phyloP scores from a whole-genome alignment of 1,139 yeast genomes.

The Yamadazyma buinensis region DNA sequence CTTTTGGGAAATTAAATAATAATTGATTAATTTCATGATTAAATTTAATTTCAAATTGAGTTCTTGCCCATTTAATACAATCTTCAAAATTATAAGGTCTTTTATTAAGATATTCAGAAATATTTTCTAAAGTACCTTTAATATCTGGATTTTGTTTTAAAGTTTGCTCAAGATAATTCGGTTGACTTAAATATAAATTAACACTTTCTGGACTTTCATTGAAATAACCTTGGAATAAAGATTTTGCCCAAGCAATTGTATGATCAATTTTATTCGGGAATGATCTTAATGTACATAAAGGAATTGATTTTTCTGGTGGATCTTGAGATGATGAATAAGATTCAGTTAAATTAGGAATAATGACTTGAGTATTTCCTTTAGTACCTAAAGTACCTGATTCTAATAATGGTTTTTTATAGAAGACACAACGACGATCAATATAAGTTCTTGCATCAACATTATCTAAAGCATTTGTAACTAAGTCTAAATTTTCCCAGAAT shows the following conservation, averaged over 20 bases:
- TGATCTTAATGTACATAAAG: slow-evolving; percentile 92
- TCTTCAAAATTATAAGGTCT: slow-evolving; percentile 91
- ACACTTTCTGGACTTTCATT: slow-evolving; percentile 90
- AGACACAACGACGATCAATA: slow-evolving; percentile 95
- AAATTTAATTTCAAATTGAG: slow-evolving; percentile 81
- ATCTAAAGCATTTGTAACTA: slow-evolving; percentile 95
- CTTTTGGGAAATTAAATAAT: slow-evolving; percentile 89
- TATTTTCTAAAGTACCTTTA: slow-evolving; percentile 78
- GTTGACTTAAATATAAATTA: slow-evolving; percentile 84
- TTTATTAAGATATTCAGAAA: slow-evolving; percentile 65
- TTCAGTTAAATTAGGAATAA: slow-evolving; percentile 89
- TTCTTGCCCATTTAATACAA: slow-evolving; percentile 93
- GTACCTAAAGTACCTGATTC: slow-evolving; percentile 98
- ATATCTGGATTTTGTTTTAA: slow-evolving; percentile 91
- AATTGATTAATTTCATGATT: slow-evolving; percentile 85
- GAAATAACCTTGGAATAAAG: slow-evolving; percentile 90
- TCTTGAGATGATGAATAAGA: slow-evolving; percentile 95
- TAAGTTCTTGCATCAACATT: slow-evolving; percentile 97
- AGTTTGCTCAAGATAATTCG: slow-evolving; percentile 86
- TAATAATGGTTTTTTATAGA: slow-evolving; percentile 82
- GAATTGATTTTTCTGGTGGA: slow-evolving; percentile 97
- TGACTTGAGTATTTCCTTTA: slow-evolving; percentile 96
- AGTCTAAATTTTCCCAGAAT: slow-evolving; percentile 83
- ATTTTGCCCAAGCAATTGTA: slow-evolving; percentile 98
- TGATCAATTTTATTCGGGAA: slow-evolving; percentile 98